Evolutionary conservation across 2,329 filamentous ascomycete genomes (phyloP).

Genomic region (Seiridium cupressi): DNA sequence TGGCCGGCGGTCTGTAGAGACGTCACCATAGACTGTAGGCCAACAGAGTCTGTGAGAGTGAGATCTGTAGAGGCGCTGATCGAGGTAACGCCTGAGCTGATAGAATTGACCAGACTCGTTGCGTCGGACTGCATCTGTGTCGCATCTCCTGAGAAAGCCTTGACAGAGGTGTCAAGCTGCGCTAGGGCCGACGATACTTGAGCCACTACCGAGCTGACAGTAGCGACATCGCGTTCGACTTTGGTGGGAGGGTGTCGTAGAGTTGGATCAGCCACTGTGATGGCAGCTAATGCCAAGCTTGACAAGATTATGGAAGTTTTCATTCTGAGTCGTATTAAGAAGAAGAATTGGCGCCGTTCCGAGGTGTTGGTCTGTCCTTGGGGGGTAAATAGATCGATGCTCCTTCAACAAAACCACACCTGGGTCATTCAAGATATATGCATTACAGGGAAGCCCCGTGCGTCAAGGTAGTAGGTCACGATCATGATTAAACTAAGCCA

Average conservation of each 20-base stretch:
- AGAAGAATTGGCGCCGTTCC: not conserved
- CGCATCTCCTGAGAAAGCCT: slow-evolving; percentile 24
- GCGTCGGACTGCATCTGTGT: slow-evolving; percentile 20
- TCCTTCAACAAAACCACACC: too few relatives aligned
- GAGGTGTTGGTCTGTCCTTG: too few relatives aligned
- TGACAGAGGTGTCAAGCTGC: slow-evolving; percentile 25
- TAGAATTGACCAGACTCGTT: slow-evolving; percentile 16
- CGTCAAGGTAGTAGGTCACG: too few relatives aligned
- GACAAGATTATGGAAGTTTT: not conserved
- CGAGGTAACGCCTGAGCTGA: slow-evolving; percentile 17
- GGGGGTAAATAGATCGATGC: too few relatives aligned
- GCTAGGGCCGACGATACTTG: slow-evolving; percentile 21
- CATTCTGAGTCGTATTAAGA: not conserved
- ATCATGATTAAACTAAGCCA: not conserved
- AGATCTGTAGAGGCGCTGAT: slow-evolving; percentile 11
- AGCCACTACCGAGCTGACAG: slow-evolving; percentile 18
- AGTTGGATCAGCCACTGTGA: not conserved
- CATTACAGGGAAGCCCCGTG: too few relatives aligned
- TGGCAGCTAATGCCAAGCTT: not conserved
- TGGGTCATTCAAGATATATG: too few relatives aligned
- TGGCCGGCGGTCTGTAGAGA: slow-evolving; percentile 10
- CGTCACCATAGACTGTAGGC: slow-evolving; percentile 12
- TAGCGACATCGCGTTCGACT: slow-evolving; percentile 14
- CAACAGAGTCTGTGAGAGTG: slow-evolving; percentile 13
- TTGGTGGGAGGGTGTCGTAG: not conserved